phyloP scores from a whole-genome alignment of 2,329 filamentous ascomycete species.

The Monosporascus sp. region DNA sequence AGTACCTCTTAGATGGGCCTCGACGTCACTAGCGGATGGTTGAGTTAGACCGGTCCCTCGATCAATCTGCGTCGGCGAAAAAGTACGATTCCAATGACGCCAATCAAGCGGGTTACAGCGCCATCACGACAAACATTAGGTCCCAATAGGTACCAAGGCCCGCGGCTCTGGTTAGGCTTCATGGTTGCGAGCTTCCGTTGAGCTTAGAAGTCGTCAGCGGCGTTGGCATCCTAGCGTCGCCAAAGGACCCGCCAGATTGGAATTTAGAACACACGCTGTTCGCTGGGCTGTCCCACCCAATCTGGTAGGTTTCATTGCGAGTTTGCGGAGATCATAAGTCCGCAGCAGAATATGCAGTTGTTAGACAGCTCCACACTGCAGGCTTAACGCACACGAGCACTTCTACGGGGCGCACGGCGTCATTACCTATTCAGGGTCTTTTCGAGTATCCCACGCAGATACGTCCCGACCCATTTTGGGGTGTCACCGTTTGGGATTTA shows the following conservation, averaged over 20 bases:
- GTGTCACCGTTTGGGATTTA: too few species aligned
- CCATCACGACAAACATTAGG: too few species aligned
- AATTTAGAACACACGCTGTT: background rate
- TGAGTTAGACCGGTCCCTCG: background rate
- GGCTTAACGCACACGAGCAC: too few species aligned
- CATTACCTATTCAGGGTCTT: too few species aligned
- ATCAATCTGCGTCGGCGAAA: too few species aligned
- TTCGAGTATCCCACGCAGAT: too few species aligned
- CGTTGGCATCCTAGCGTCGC: background rate
- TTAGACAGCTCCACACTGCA: too few species aligned
- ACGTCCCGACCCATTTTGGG: too few species aligned
- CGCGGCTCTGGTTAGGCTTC: background rate
- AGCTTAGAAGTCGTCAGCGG: background rate
- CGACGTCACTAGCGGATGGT: constrained; percentile 21
- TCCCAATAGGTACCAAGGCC: background rate
- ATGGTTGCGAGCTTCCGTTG: too few species aligned
- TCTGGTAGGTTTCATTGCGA: constrained; percentile 9
- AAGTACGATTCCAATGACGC: background rate
- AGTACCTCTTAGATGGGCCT: constrained; percentile 55
- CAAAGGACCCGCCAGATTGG: background rate
- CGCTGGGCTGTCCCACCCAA: constrained; percentile 4
- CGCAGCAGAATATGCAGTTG: too few species aligned
- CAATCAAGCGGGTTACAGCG: background rate
- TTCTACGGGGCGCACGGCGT: too few species aligned
- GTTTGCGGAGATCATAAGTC: constrained; percentile 14